phyloP scores from a whole-genome alignment of 2,329 filamentous ascomycete genomes.

The Byssoonygena ceratinophila region DNA sequence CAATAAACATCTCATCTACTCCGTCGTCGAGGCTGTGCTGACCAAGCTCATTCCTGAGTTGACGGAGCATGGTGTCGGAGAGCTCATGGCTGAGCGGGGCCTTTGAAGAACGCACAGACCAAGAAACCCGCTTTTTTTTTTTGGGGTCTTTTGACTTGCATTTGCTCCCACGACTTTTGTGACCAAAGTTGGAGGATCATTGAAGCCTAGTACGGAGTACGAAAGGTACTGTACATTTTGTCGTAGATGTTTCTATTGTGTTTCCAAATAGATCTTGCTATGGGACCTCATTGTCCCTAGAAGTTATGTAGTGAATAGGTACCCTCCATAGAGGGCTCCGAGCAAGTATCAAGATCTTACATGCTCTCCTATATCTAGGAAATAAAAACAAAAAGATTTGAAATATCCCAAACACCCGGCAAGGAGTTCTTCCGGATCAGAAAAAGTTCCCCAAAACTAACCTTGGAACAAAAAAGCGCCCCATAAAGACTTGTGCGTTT shows the following conservation, averaged over 20 bases:
- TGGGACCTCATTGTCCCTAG: too few species aligned
- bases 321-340: too few species aligned
- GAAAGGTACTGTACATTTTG: too few species aligned
- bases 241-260: background rate
- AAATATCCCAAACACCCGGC: background rate
- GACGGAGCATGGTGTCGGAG: slow-evolving; percentile 56
- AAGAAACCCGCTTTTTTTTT: too few species aligned
- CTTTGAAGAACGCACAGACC: slow-evolving; percentile 7
- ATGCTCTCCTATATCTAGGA: too few species aligned
- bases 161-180: background rate
- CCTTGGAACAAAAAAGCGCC: background rate
- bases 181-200: too few species aligned
- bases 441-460: too few species aligned
- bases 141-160: too few species aligned
- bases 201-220: too few species aligned
- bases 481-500: background rate
- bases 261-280: background rate
- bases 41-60: slow-evolving; percentile 76
- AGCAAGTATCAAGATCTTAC: too few species aligned
- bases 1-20: slow-evolving; percentile 85
- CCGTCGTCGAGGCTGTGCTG: slow-evolving; percentile 70
- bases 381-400: too few species aligned
- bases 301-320: too few species aligned
- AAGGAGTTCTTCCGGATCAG: background rate
- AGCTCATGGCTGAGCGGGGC: slow-evolving; percentile 64